Conservation (phyloP, 495 filamentous ascomycete genomes). For the Xylaria bambusicola region DNA sequence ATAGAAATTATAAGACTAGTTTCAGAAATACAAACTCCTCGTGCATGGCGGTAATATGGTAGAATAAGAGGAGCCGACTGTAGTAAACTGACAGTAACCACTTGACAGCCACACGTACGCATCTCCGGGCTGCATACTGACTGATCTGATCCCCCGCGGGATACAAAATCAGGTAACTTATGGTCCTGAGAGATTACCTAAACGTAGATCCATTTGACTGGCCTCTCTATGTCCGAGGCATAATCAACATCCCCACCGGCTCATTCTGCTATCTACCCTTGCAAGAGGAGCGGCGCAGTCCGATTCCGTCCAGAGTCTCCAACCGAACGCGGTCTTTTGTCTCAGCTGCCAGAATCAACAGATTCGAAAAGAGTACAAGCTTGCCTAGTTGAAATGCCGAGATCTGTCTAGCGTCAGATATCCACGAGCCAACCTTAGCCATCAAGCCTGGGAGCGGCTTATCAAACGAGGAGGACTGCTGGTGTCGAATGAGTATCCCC, state of each 20-base stretch:
- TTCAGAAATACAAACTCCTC: not conserved
- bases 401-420: not conserved
- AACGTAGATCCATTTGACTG: not conserved
- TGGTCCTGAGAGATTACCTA: not conserved
- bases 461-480: not conserved
- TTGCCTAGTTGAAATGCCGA: conserved; percentile 2
- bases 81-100: not conserved
- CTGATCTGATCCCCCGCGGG: conserved; percentile 1
- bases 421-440: not conserved
- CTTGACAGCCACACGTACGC: not conserved
- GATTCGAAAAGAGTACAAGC: not conserved
- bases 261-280: not conserved
- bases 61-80: not conserved
- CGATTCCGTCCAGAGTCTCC: not conserved
- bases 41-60: not conserved
- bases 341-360: not conserved
- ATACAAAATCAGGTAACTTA: not conserved
- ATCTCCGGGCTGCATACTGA: conserved; percentile 9
- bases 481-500: conserved; percentile 19
- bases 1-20: not conserved
- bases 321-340: not conserved
- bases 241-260: not conserved
- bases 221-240: not conserved
- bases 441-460: not conserved
- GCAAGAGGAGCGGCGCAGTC: not conserved